A percentile compares a stretch with the other conserved stretches of the same genome.
Conservation (phyloP, 306 rosid species). For the Sphenostylis stenocarpa region DNA sequence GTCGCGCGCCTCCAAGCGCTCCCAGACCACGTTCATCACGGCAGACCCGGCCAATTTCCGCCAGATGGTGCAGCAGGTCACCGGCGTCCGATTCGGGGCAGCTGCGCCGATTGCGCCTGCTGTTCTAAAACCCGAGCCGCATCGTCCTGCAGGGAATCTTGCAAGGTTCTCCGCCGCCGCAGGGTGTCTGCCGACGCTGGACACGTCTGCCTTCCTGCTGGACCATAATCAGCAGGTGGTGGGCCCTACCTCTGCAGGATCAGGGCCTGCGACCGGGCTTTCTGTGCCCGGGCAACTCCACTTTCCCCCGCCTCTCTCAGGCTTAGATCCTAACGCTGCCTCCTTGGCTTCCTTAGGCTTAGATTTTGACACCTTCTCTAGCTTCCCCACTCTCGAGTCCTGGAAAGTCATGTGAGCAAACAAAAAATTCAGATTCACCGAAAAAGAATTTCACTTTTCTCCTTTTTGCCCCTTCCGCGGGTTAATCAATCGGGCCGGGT, state of each 20-base stretch:
- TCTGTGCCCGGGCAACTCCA: slow-evolving; percentile 35
- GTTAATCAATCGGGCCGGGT: background rate
- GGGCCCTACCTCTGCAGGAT: slow-evolving; percentile 20
- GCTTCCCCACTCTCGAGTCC: slow-evolving; percentile 88
- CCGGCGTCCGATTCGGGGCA: slow-evolving; percentile 59
- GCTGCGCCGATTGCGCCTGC: slow-evolving; percentile 43
- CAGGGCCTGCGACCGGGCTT: slow-evolving; percentile 20
- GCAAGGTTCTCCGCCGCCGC: slow-evolving; percentile 26
- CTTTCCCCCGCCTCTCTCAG: slow-evolving; percentile 26
- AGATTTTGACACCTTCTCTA: slow-evolving; percentile 67
- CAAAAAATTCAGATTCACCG: background rate
- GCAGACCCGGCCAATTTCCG: slow-evolving; percentile 93
- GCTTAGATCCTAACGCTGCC: background rate
- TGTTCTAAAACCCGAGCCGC: slow-evolving; percentile 80
- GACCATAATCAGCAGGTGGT: slow-evolving; percentile 48
- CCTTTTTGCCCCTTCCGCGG: slow-evolving; percentile 21
- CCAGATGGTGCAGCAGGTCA: slow-evolving; percentile 93
- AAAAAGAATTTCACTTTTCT: background rate
- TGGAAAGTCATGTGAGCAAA: slow-evolving; percentile 73
- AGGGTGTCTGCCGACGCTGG: slow-evolving; percentile 76
- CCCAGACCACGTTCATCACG: slow-evolving; percentile 81
- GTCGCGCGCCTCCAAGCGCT: slow-evolving; percentile 79
- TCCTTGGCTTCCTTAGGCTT: slow-evolving; percentile 39
- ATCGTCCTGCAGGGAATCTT: slow-evolving; percentile 31
- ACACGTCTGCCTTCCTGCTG: slow-evolving; percentile 75